Evolutionary conservation across 352 stramenopile genomes (phyloP), one percentile per base, ranked within the genome.

Genomic region (Phytophthora multivora): DNA sequence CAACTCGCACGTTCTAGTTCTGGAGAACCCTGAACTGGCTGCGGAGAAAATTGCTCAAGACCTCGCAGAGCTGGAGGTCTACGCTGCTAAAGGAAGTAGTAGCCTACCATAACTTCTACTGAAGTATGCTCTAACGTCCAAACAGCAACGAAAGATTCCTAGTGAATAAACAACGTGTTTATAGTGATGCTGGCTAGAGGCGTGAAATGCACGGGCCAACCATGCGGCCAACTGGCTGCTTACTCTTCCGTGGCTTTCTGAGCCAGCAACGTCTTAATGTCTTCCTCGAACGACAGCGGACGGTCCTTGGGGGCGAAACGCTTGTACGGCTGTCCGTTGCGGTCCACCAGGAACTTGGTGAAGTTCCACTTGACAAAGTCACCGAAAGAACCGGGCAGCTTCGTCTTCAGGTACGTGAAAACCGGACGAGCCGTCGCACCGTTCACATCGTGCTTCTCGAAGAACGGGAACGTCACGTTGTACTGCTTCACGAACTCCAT

Each of bases 291-390:
- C 39, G 84, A 86, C 10, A 89, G 51, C 16, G 88, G 88, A 59
- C 68, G 61, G 28, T 82, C 87, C 57, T 78, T 89, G 1, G 88
- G 83, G 0, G 71, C 76, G 52, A 75, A 97, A 10, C 91, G 75
- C 65, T 95, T 91, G 56, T 75, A 71, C 38, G 91, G 86, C 58
- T 80, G 75, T 19, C 91, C 91, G 43, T 95, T 83, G 59, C 84
- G 79, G 71, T 97, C 91, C 4, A 98, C 77, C 11, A 98, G 59
- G 60, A 98, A 98, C 69, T 95, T 97, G 19, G 81, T 90, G 58
- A 94, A 97, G 75, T 97, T 97, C 91, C 89, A 97, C 58, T 89
- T 83, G 51, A 97, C 83, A 65, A 87, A 91, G n/a, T 79, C 79
- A 3, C 79, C 85, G 53, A 89, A 83, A 63, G 89, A 70, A 1